phyloP scores from a whole-genome alignment of 1,284 basidiomycete genomes.

The Marasmius fiardii region DNA sequence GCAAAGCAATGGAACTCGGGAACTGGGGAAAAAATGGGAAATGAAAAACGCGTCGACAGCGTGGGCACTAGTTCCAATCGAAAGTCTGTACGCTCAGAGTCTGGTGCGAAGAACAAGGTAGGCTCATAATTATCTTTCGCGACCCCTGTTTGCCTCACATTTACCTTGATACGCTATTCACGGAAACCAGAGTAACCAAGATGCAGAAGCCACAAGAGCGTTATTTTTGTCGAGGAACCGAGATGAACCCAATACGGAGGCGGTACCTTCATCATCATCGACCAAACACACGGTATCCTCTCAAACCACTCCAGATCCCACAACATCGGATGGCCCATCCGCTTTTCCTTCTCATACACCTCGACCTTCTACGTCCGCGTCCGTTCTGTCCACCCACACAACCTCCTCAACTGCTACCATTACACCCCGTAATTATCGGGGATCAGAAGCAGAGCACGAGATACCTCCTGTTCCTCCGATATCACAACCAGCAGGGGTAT shows the following conservation, averaged over 20 bases:
- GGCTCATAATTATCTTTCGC: no score
- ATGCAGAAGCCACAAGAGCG: no score
- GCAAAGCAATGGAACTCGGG: not conserved
- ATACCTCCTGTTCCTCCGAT: not conserved
- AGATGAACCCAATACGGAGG: no score
- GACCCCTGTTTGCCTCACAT: no score
- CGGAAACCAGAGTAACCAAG: no score
- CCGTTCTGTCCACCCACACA: not conserved
- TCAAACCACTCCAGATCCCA: no score
- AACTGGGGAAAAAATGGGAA: not conserved
- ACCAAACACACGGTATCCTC: no score
- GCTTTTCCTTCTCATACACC: not conserved
- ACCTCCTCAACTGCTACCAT: slow-evolving; percentile 6
- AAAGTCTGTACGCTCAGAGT: no score
- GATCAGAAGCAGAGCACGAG: not conserved
- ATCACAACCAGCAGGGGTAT: not conserved
- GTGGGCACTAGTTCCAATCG: not conserved
- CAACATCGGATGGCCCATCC: no score
- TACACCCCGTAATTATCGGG: not conserved
- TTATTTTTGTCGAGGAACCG: no score
- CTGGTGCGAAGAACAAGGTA: not conserved
- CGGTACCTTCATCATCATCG: no score
- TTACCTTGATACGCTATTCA: no score
- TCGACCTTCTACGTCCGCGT: slow-evolving; percentile 5
- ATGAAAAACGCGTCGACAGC: not conserved